phyloP scores from a whole-genome alignment of 2,329 filamentous ascomycete genomes.

The Pseudopyricularia javanii region DNA sequence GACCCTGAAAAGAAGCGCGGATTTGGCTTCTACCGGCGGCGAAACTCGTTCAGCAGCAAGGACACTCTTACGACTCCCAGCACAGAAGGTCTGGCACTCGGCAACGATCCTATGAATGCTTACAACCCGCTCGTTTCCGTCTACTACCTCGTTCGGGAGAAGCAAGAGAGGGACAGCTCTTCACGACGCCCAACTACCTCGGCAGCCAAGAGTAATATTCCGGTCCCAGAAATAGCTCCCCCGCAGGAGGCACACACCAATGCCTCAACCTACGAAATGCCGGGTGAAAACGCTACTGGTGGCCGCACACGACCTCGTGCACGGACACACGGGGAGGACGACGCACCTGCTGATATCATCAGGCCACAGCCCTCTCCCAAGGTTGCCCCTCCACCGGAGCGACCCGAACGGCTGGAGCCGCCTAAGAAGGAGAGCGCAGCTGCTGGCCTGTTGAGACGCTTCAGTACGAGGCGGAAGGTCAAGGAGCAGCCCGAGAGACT shows the following conservation, averaged over 20 bases:
- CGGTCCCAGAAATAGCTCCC: constrained; percentile 61
- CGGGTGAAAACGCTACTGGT: constrained; percentile 76
- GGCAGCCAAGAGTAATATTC: constrained; percentile 20
- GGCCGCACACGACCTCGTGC: constrained; percentile 74
- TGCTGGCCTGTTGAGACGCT: constrained; percentile 70
- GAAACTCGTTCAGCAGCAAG: constrained; percentile 78
- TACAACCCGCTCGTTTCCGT: constrained; percentile 87
- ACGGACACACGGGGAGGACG: constrained; percentile 89
- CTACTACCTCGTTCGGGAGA: constrained; percentile 93
- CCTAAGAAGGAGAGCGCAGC: constrained; percentile 80
- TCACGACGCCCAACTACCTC: constrained; percentile 26
- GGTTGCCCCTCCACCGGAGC: constrained; percentile 25
- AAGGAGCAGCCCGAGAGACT: constrained; percentile 44
- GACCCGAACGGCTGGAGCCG: constrained; percentile 25
- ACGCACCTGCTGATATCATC: constrained; percentile 56
- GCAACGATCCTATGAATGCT: constrained; percentile 81
- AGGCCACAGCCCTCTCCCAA: constrained; percentile 42
- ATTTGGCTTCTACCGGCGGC: constrained; percentile 85
- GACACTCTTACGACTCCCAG: constrained; percentile 81
- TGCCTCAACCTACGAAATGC: constrained; percentile 70
- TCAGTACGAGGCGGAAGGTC: constrained; percentile 74
- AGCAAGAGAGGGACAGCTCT: constrained; percentile 64
- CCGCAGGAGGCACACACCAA: constrained; percentile 89
- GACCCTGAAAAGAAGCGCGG: constrained; percentile 74
- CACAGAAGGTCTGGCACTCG: constrained; percentile 69